Conservation (phyloP, 73 alveolate species). For the Diophrys sp. region DNA sequence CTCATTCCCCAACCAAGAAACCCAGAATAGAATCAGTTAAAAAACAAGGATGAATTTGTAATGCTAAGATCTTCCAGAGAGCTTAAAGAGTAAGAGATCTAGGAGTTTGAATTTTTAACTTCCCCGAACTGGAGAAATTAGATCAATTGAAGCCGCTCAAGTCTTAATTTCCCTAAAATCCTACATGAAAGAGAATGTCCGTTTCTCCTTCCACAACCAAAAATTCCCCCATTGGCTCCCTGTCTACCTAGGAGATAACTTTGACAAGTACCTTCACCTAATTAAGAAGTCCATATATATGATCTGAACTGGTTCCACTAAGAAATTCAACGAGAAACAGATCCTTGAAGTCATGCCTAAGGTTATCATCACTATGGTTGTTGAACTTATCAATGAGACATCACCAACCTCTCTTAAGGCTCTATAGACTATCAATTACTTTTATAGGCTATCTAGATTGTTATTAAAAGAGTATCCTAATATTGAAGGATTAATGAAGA, state of each 20-base stretch:
- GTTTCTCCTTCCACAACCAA: conserved; percentile 79
- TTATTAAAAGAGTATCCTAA: conserved; percentile 79
- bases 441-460: conserved; percentile 73
- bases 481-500: conserved; percentile 69
- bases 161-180: conserved; percentile 90
- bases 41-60: conserved; percentile 50
- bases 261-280: conserved; percentile 75
- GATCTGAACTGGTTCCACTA: conserved; percentile 88
- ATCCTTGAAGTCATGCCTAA: conserved; percentile 89
- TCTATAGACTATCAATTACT: conserved; percentile 71
- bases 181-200: conserved; percentile 86
- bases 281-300: conserved; percentile 76
- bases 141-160: conserved; percentile 81
- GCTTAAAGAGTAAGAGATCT: conserved; percentile 76
- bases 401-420: conserved; percentile 84
- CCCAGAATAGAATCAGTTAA: conserved; percentile 61
- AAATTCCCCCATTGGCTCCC: conserved; percentile 95
- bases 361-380: conserved; percentile 71
- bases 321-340: conserved; percentile 74
- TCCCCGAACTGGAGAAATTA: conserved; percentile 94
- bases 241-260: conserved; percentile 64
- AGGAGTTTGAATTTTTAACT: conserved; percentile 76
- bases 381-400: conserved; percentile 81
- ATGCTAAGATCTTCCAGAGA: conserved; percentile 58
- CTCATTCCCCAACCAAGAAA: too few species aligned